phyloP scores from a whole-genome alignment of 2,329 filamentous ascomycete species.

The Hypoxylon sp. region DNA sequence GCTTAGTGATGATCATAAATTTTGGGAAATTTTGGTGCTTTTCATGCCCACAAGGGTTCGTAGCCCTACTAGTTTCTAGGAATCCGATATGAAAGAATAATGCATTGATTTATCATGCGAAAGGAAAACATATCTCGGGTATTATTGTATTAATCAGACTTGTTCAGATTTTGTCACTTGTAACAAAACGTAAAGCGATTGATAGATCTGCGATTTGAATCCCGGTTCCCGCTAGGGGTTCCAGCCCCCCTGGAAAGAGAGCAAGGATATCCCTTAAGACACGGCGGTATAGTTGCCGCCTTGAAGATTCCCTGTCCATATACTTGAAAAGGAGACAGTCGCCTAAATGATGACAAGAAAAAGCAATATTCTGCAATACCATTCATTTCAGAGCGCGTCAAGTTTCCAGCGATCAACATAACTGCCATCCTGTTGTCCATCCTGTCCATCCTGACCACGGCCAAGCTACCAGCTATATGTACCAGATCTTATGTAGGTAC shows the following conservation, averaged over 20 bases:
- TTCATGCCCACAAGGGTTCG: too few species aligned
- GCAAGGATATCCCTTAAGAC: slow-evolving; percentile 29
- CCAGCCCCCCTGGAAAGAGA: slow-evolving; percentile 14
- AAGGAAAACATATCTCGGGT: too few species aligned
- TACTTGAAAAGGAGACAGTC: slow-evolving; percentile 6
- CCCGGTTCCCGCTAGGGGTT: slow-evolving; percentile 28
- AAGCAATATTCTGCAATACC: not conserved
- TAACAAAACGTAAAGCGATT: slow-evolving; percentile 23
- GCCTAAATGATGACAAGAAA: slow-evolving; percentile 1
- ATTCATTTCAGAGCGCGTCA: slow-evolving; percentile 7
- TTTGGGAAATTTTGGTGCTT: not conserved
- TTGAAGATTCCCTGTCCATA: slow-evolving; percentile 16
- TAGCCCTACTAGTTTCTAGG: too few species aligned
- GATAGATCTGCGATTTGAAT: slow-evolving; percentile 35
- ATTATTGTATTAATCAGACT: too few species aligned
- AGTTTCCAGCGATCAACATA: not conserved
- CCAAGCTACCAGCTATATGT: not conserved
- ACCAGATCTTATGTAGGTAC: not conserved
- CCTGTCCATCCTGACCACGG: not conserved
- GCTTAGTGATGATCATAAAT: slow-evolving; percentile 10
- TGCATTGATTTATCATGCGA: too few species aligned
- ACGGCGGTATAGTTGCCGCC: slow-evolving; percentile 15
- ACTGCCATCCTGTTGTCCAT: not conserved
- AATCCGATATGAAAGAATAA: too few species aligned
- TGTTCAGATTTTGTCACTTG: slow-evolving; percentile 25